phyloP scores from a whole-genome alignment of 2,329 filamentous ascomycete species.

The Clarireedia hainanense region DNA sequence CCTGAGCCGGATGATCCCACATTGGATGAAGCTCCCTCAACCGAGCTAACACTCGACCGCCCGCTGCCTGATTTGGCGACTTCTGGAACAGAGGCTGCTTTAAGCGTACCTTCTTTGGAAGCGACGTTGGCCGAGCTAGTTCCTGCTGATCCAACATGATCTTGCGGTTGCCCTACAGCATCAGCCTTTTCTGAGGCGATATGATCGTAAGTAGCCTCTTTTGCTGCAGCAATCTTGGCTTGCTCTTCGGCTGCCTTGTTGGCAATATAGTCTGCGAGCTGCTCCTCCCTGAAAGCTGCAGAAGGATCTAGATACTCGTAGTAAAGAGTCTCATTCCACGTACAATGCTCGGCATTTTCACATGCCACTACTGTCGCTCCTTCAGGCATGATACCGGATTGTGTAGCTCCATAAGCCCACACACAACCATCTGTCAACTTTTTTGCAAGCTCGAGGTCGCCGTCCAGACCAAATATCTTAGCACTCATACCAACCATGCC shows the following conservation, averaged over 20 bases:
- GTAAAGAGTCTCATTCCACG: conserved; percentile 28
- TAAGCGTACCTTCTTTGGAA: neutral
- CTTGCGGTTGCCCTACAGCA: neutral
- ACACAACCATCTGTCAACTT: conserved; percentile 61
- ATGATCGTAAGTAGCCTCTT: neutral
- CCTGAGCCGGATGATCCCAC: neutral
- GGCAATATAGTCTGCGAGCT: conserved; percentile 35
- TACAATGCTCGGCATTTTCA: conserved; percentile 19
- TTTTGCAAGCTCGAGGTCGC: conserved; percentile 55
- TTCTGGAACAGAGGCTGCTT: neutral
- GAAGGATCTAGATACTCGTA: conserved; percentile 30
- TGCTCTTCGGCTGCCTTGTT: conserved; percentile 28
- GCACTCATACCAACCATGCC: conserved; percentile 62
- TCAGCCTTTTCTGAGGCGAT: conserved; percentile 1
- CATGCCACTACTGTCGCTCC: conserved; percentile 42
- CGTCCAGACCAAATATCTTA: conserved; percentile 50
- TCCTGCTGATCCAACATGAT: neutral
- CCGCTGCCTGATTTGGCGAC: neutral
- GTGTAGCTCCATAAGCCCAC: conserved; percentile 57
- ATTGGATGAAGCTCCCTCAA: neutral
- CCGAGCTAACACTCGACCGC: neutral
- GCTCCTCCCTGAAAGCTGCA: conserved; percentile 34
- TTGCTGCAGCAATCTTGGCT: neutral
- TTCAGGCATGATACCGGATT: conserved; percentile 60
- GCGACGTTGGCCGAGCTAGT: neutral